Base-by-base conservation (phyloP, 164 flowering plant species). In the Brasenia schreberi region DNA sequence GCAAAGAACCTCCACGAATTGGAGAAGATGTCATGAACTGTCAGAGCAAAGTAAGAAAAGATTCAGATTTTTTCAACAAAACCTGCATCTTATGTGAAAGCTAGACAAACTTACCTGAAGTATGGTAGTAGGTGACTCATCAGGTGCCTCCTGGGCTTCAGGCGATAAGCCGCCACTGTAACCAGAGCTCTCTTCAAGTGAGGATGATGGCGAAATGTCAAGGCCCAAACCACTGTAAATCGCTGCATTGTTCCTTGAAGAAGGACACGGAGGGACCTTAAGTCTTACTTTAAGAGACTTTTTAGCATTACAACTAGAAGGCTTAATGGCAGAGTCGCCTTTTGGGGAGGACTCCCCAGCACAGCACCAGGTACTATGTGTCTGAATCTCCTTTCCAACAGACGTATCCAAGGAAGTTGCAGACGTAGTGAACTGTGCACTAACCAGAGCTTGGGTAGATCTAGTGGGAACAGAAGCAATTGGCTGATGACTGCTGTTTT, bases 151-250 rank as follows among this genome's bases (percentile, higher is more conserved):
- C 44, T 64, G 81, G 77, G 73, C 53, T 67, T 70, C 71, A 12
- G 63, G 68, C 7, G 71, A 69, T 63, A 68, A 63, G 66, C 66
- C 80, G 10, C 56, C 56, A 78, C 78, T 81, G 65, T 69, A 82
- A 44, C 64, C 77, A 27, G 81, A 81, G 74, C 84, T 86, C 69
- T 81, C 81, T 58, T 76, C 79, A 68, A 68, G 63, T 42, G 98
- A 84, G 27, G 93, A 83, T 66, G 84, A 79, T 67, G 92, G 96
- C 63, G 96, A 85, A 60, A 66, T 62, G 62, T 77, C 83, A 71
- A 92, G 96, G 65, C 98, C 97, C 66, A 92, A 85, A 64, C 90
- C 92, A 74, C 82, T 85, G 67, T 89, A 89, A 66, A 94, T 82
- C 68, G 77, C 99, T 68, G 95, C 93, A 76, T 85, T 88, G 63